Evolutionary conservation across 2,329 filamentous ascomycete genomes (phyloP), one percentile per base, ranked within the genome.

Genomic region (Xylariaceae sp.): DNA sequence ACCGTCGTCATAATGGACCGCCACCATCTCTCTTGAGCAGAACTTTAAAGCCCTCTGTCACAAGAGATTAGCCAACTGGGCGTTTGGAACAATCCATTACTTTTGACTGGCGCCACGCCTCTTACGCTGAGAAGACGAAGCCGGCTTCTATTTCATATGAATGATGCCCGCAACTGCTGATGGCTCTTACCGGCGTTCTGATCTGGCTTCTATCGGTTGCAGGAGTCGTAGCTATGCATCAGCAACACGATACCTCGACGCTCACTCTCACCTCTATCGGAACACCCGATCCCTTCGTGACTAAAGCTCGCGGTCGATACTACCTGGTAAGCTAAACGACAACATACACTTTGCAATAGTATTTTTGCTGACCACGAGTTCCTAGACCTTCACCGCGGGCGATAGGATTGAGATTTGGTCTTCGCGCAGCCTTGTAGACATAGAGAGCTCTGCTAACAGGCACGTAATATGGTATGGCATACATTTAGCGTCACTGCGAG

Each of bases 351-450:
- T 40, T 6, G 20, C 21, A 16, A 26, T 27, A 35, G 20, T 5
- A 6, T 10, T 39, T 3, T 39, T 3, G 29, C 45, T 63, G 41
- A 64, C 43, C 27, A 39, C 8, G 21, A n/a, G n/a, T 6, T 9
- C n/a, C n/a, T 13, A 70, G 67, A 70, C 65, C 6, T 70, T 68
- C 43, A 70, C 68, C 3, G 46, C 63, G 7, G 67, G 67, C 30
- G 62, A 68, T 23, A 63, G 63, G 18, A 66, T 70, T 20, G 68
- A 70, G 53, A 67, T 70, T 29, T 69, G 67, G 67, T 62, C 62
- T 4, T 69, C 68, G 6, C 53, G 49, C 1, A 67, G 53, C 18
- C 51, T 70, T 4, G 57, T 61, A 7, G 60, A 68, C 23, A 68
- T 70, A 20, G 65, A 69, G 50, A 52, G 47, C 23, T 49, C 60